phyloP scores from a whole-genome alignment of 1,139 yeast species.

The Scheffersomyces stambukii region DNA sequence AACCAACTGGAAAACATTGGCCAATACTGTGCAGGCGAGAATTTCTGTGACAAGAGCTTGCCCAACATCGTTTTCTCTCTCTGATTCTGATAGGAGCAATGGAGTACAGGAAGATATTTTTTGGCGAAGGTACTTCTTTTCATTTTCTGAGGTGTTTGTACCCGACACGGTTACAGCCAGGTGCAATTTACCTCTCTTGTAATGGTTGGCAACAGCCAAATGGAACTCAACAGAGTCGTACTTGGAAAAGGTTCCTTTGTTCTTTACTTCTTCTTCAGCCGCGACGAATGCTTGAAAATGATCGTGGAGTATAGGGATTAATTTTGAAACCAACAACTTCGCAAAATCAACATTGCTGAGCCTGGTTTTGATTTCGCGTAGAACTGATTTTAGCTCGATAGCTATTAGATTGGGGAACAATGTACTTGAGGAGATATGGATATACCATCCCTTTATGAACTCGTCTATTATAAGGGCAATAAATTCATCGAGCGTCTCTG shows the following conservation, averaged over 20 bases:
- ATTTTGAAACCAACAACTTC: slow-evolving; percentile 49
- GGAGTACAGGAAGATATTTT: slow-evolving; percentile 47
- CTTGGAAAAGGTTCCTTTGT: slow-evolving; percentile 13
- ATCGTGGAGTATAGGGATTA: slow-evolving; percentile 63
- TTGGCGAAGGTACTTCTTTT: slow-evolving; percentile 49
- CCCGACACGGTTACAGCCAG: slow-evolving; percentile 50
- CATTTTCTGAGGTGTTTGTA: slow-evolving; percentile 25
- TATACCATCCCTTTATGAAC: slow-evolving; percentile 66
- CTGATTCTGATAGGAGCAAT: slow-evolving; percentile 44
- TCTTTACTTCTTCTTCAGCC: slow-evolving; percentile 47
- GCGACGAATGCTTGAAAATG: slow-evolving; percentile 54
- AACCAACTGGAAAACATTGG: slow-evolving; percentile 51
- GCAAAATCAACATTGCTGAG: slow-evolving; percentile 50
- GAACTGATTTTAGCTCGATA: slow-evolving; percentile 41
- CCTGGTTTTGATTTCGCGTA: slow-evolving; percentile 38
- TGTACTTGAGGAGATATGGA: slow-evolving; percentile 40
- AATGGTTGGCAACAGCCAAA: slow-evolving; percentile 56
- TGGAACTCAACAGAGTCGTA: slow-evolving; percentile 45
- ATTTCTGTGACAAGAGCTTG: slow-evolving; percentile 58
- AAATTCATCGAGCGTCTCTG: slow-evolving; percentile 50
- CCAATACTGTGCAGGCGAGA: slow-evolving; percentile 44
- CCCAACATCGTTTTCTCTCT: slow-evolving; percentile 48
- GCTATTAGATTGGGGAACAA: slow-evolving; percentile 55
- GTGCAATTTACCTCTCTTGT: slow-evolving; percentile 56
- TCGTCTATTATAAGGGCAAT: slow-evolving; percentile 51